Evolutionary conservation across 371 early-diverging fungal genomes (phyloP), one percentile per base, ranked within the genome.

Genomic region (Mortierella sp.): DNA sequence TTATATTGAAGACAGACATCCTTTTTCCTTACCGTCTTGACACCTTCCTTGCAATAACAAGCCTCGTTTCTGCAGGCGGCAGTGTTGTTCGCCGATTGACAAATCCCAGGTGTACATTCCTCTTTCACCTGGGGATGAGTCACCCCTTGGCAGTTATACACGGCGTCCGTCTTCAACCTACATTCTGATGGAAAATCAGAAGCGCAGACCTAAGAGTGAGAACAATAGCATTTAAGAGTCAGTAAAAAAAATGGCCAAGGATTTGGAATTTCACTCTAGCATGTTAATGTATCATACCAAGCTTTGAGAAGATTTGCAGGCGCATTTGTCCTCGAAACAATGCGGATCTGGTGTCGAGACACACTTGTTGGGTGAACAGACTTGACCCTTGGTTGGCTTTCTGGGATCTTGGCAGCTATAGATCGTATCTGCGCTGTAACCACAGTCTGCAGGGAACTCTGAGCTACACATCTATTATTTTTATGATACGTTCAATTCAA

Each of bases 391-490:
- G 42, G 19, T 31, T 3, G 73, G 73, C 5, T 54, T 55, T 47
- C 48, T 44, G 50, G 50, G 75, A 19, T 72, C 71, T 16, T 11
- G 21, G 47, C 77, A 77, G 9, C 45, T n/a, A 57, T 71, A 77
- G n/a, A 77, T 54, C 3, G 71, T 6, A 26, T 77, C 45, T 2
- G 24, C 19, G 13, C 26, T 57, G 19, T 45, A 71, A 2, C 11
- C 24, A 26, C 77, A 77, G 10, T 24, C 42, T 0, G 34, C 21
- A 13, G 72, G 75, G 63, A 72, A 75, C 10, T 54, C n/a, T 19
- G 76, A 75, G 47, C 80, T 72, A 28, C 76, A 80, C 31, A 72
- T 71, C 79, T 79, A 72, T 54, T 54, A 38, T 54, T 7, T 54
- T 19, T 24, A 2, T 6, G 21, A 5, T 21, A 54, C 13, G 48